These are phyloP conservation scores for Marasmius oreades DNA, from an alignment of 1,284 basidiomycete species.

Conservation along the genomic window DNA sequence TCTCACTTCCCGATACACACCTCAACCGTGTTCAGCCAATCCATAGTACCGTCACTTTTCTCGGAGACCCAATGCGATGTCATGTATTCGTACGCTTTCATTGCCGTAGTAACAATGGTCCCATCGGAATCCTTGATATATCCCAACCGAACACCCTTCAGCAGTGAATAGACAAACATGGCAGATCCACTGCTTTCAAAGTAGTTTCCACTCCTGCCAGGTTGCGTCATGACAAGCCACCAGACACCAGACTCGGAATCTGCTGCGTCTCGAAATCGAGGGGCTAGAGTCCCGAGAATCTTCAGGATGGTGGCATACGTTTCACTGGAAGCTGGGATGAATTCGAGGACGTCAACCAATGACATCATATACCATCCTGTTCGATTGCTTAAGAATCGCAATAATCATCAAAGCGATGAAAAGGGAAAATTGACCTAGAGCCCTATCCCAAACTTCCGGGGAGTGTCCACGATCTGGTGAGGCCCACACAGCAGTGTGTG, in stretches of 20 bases:
- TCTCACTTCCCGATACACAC: conserved; percentile 22
- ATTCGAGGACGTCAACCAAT: conserved; percentile 43
- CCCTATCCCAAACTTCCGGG: conserved; percentile 48
- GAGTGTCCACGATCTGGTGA: conserved; percentile 42
- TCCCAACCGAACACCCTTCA: conserved; percentile 42
- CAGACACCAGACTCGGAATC: conserved; percentile 38
- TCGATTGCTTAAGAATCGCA: not conserved
- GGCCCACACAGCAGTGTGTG: conserved; percentile 40
- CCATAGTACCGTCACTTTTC: conserved; percentile 41
- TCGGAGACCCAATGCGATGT: conserved; percentile 36
- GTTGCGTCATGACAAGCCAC: conserved; percentile 49
- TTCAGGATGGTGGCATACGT: conserved; percentile 28
- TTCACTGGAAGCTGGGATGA: conserved; percentile 31
- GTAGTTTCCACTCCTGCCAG: conserved; percentile 42
- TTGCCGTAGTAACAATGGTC: conserved; percentile 32
- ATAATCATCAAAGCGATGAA: not conserved
- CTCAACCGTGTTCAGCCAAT: conserved; percentile 41
- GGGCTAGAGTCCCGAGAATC: conserved; percentile 33
- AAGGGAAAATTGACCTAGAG: conserved; percentile 24
- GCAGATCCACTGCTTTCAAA: conserved; percentile 46
- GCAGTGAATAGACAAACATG: conserved; percentile 45
- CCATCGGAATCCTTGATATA: conserved; percentile 37
- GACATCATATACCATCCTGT: conserved; percentile 45
- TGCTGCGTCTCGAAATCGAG: conserved; percentile 34
- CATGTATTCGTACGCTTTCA: conserved; percentile 42